Base-by-base conservation (phyloP, 1,139 yeast species). In the Saccharomyces hybrid region DNA sequence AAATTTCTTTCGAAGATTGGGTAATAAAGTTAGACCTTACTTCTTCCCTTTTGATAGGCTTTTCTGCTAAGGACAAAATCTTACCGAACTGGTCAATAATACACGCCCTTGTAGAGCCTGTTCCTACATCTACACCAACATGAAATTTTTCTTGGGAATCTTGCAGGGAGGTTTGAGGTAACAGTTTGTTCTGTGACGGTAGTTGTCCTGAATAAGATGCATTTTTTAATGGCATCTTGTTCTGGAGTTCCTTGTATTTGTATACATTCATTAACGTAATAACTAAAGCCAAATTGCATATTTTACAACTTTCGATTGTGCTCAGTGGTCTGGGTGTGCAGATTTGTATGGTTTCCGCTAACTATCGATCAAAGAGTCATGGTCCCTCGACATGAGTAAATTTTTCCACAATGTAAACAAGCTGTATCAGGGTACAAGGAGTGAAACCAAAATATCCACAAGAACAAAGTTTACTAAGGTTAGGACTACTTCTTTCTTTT, bases 21-120 rank as follows among this genome's bases (percentile, higher is more conserved):
- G 93, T 86, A 64, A 86, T 86, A 69, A 76, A 80, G 67, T 78
- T 81, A 34, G 88, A 80, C 69, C 84, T 81, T 72, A 88, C 70
- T 72, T 88, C 86, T 71, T 84, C 83, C 74, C 96, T 74, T 59
- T 86, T 79, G 59, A 86, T 86, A 29, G 90, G 87, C 56, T 90
- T 79, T 66, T 91, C 90, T 28, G 93, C 82, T 55, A 90, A 74
- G 0, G 96, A 88, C 51, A 89, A 74, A 54, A 93, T 90, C 52
- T 86, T 83, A 54, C 99, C 98, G 51, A 79, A 75, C 63, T 83
- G 79, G 69, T 91, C 95, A 60, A 91, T 88, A 28, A 93, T 75
- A 68, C 97, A 93, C 3, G 98, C 98, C 60, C 99, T 78, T 11
- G 97, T 97, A 3, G 96, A 87, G 16, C 98, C 99, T 1, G 99